These are phyloP conservation scores for Canna indica DNA, from an alignment of 176 grass and related monocot genomes.

Conservation along the genomic window DNA sequence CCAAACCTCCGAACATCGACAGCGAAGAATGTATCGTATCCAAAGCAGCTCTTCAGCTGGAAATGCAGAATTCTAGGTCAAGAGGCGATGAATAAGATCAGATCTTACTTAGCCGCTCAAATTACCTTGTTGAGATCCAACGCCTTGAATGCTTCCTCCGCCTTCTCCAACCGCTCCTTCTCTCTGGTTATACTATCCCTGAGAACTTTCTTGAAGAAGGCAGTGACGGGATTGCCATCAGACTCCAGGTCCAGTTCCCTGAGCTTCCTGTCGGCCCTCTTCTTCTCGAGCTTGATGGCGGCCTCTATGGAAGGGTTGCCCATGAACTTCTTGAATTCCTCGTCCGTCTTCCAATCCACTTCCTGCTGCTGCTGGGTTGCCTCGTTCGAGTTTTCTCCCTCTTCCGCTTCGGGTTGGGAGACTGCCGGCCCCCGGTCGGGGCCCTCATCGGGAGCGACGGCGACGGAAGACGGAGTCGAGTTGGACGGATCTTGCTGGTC, in stretches of 20 bases:
- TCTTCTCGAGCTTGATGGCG: conserved; percentile 92
- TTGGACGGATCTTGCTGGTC: conserved; percentile 40
- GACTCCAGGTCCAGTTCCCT: conserved; percentile 76
- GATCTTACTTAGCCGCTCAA: not conserved
- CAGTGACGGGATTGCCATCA: conserved; percentile 50
- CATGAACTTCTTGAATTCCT: conserved; percentile 99
- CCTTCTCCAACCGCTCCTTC: conserved; percentile 75
- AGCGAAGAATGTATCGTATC: conserved; percentile 88
- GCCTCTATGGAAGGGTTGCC: conserved; percentile 93
- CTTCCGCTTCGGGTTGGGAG: not conserved
- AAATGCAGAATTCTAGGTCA: not conserved
- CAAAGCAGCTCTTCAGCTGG: conserved; percentile 88
- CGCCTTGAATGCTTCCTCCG: conserved; percentile 71
- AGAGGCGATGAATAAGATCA: not conserved
- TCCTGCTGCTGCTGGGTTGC: conserved; percentile 47
- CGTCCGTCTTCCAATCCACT: conserved; percentile 91
- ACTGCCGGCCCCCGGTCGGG: conserved; percentile 1
- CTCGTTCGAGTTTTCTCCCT: not conserved
- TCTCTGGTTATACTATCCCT: conserved; percentile 54
- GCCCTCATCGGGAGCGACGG: conserved; percentile 27
- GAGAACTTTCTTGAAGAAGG: conserved; percentile 42
- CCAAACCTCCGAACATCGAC: conserved; percentile 81
- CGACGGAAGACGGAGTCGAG: conserved; percentile 9
- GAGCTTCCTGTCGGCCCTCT: conserved; percentile 67
- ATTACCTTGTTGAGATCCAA: conserved; percentile 83